Evolutionary conservation across 208 protist genomes (phyloP).

Genomic region (Trypanosoma cruzi): DNA sequence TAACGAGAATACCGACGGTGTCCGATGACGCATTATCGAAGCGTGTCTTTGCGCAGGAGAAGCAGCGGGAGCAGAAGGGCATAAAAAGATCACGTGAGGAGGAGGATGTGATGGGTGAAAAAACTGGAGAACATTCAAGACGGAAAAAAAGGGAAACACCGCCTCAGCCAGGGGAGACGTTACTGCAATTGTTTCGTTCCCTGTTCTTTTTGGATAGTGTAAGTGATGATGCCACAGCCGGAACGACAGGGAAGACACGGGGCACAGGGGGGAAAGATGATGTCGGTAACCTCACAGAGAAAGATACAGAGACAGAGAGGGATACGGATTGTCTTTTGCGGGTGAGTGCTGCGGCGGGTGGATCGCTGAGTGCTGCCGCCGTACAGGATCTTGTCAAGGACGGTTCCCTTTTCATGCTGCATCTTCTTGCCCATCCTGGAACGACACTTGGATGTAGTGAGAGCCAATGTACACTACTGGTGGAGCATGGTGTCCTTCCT

Average conservation of each 20-base stretch:
- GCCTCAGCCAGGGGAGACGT: slow-evolving; percentile 7
- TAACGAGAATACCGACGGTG: neutral
- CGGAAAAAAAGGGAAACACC: neutral
- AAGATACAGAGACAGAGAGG: slow-evolving; percentile 1
- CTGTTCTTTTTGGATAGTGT: slow-evolving; percentile 25
- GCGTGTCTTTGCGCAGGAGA: neutral
- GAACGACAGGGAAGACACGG: neutral
- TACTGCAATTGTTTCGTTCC: slow-evolving; percentile 24
- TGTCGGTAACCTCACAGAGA: neutral
- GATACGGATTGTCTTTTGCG: neutral
- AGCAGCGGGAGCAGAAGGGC: neutral
- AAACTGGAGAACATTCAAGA: neutral
- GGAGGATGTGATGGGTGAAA: neutral
- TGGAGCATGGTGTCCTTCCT: slow-evolving; percentile 38
- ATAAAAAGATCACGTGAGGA: slow-evolving; percentile 11
- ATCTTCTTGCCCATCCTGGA: slow-evolving; percentile 63
- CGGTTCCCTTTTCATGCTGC: slow-evolving; percentile 57
- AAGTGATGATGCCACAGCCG: neutral
- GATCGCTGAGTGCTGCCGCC: slow-evolving; percentile 21
- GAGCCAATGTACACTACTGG: slow-evolving; percentile 33
- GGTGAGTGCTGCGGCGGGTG: slow-evolving; percentile 5
- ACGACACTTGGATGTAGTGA: slow-evolving; percentile 50
- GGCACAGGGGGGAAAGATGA: neutral
- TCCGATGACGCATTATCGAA: neutral
- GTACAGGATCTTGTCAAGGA: slow-evolving; percentile 60